Evolutionary conservation across 257 asterid species (phyloP).

Genomic region (Solanum acaule): DNA sequence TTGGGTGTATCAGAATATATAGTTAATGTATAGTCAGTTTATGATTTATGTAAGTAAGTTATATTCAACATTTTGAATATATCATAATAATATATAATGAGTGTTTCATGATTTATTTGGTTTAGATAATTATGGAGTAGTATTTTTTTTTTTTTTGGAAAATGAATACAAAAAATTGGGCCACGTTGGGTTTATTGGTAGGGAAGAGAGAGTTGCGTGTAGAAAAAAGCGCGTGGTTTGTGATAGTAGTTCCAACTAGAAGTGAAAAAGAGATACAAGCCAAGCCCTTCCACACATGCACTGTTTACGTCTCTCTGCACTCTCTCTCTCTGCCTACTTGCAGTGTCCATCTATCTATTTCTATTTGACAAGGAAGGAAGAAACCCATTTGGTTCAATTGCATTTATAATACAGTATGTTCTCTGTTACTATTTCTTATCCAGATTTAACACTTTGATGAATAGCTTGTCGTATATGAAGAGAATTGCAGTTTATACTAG

Average conservation of each 20-base stretch:
- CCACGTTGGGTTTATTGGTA: neutral
- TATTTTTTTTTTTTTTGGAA: neutral
- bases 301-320: neutral
- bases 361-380: neutral
- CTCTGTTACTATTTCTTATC: neutral
- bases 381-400: neutral
- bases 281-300: neutral
- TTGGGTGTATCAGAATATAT: too few species aligned
- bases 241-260: neutral
- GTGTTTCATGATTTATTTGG: neutral
- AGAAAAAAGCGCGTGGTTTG: constrained; percentile 6
- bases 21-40: too few species aligned
- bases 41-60: too few species aligned
- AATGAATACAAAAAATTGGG: neutral
- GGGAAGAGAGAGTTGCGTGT: constrained; percentile 12
- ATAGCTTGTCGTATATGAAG: neutral
- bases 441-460: neutral
- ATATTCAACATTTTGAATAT: too few species aligned
- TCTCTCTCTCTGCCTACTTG: neutral
- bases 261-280: neutral
- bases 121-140: neutral
- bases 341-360: neutral
- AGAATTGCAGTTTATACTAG: neutral
- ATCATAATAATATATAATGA: too few species aligned
- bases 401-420: neutral